Evolutionary conservation across 108 stramenopile genomes (phyloP).

Genomic region (Pseudonitzschia multiseries): DNA sequence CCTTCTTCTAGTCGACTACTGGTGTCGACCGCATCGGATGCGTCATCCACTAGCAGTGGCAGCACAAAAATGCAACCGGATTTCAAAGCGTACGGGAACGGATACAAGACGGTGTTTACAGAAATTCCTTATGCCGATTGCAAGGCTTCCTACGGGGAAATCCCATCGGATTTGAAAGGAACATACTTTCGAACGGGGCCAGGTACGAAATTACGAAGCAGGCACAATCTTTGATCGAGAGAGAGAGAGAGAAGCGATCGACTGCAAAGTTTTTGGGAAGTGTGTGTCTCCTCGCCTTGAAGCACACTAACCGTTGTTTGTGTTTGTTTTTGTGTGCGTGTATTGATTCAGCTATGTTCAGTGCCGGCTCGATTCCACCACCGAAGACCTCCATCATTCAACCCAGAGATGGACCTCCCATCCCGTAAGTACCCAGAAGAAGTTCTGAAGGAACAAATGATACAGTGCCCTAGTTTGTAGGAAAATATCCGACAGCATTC

Average conservation of each 20-base stretch:
- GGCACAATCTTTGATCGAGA: no score
- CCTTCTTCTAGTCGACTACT: neutral
- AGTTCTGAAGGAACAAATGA: neutral
- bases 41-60: neutral
- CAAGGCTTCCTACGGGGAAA: slow-evolving; percentile 40
- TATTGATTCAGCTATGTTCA: slow-evolving; percentile 64
- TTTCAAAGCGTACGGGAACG: slow-evolving; percentile 62
- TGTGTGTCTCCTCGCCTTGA: neutral
- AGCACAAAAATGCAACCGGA: neutral
- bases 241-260: no score
- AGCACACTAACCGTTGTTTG: neutral
- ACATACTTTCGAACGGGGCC: slow-evolving; percentile 80
- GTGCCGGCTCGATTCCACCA: slow-evolving; percentile 78
- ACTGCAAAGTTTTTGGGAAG: neutral
- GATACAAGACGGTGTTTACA: slow-evolving; percentile 72
- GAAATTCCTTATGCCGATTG: slow-evolving; percentile 60
- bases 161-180: slow-evolving; percentile 73
- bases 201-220: neutral
- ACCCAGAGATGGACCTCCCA: slow-evolving; percentile 70
- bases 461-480: no score
- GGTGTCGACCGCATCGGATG: neutral
- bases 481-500: no score
- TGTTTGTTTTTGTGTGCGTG: neutral
- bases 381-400: slow-evolving; percentile 79
- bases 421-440: slow-evolving; percentile 28